A percentile compares a stretch with the other conserved stretches of the same genome.
Conservation (phyloP, 108 stramenopile genomes). For the Pseudonitzschia pungens region DNA sequence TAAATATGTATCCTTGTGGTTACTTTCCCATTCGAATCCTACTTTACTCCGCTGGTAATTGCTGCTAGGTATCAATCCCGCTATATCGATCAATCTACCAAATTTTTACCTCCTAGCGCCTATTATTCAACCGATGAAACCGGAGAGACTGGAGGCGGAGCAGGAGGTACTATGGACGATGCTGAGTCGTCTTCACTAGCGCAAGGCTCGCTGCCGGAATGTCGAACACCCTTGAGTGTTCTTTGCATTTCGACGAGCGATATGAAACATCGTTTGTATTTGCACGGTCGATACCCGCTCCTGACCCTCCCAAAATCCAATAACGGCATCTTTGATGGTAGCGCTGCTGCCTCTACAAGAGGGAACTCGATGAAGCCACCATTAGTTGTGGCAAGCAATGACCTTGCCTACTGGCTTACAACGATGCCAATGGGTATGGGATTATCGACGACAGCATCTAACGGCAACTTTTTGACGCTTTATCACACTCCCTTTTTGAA, state of each 20-base stretch:
- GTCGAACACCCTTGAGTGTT: constrained; percentile 59
- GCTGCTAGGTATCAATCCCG: constrained; percentile 32
- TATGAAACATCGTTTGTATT: constrained; percentile 49
- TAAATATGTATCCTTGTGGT: not conserved
- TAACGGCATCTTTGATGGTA: not conserved
- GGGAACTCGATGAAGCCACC: constrained; percentile 1
- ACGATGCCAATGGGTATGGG: constrained; percentile 9
- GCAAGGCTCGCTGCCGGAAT: constrained; percentile 27
- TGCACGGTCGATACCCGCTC: constrained; percentile 74
- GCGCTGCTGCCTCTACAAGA: not conserved
- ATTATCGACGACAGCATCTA: not conserved
- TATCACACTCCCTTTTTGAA: constrained; percentile 52
- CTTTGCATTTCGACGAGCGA: constrained; percentile 55
- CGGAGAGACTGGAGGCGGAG: constrained; percentile 8
- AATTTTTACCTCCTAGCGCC: constrained; percentile 44
- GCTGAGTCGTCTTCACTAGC: constrained; percentile 9
- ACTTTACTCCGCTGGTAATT: not conserved
- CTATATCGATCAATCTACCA: constrained; percentile 40
- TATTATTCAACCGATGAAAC: constrained; percentile 13
- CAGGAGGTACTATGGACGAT: not conserved
- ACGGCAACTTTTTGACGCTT: constrained; percentile 22
- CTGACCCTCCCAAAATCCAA: constrained; percentile 16
- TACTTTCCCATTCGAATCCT: not conserved
- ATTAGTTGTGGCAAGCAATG: constrained; percentile 24
- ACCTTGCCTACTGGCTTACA: constrained; percentile 15